Evolutionary conservation across 345 rosid species (phyloP).

Genomic region (Erysimum cheiranthoides): DNA sequence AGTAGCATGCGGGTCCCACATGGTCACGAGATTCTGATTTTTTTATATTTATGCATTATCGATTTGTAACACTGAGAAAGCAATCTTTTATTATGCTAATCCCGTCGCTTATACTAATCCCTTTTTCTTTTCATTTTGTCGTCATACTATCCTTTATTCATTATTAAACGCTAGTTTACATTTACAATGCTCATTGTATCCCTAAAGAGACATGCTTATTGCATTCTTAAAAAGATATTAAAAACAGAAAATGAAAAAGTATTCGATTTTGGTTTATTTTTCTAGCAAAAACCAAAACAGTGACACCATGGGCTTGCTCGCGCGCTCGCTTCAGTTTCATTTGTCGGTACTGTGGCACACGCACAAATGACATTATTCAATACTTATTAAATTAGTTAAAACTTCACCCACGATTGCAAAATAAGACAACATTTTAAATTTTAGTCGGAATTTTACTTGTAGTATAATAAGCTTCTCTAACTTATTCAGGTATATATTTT

Average conservation of each 20-base stretch:
- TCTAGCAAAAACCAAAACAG: slow-evolving; percentile 18
- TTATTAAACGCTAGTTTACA: background rate
- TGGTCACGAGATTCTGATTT: slow-evolving; percentile 37
- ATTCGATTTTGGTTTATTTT: slow-evolving; percentile 14
- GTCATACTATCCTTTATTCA: background rate
- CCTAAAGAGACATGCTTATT: slow-evolving; percentile 8
- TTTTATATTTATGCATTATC: slow-evolving; percentile 9
- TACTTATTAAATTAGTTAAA: background rate
- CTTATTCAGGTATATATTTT: background rate
- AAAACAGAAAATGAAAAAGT: background rate
- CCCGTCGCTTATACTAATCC: slow-evolving; percentile 4
- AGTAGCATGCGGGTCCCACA: slow-evolving; percentile 35
- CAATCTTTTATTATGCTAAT: slow-evolving; percentile 24
- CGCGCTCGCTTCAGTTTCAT: slow-evolving; percentile 14
- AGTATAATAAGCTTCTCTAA: background rate
- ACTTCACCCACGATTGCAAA: background rate
- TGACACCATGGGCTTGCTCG: slow-evolving; percentile 23
- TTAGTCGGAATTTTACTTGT: background rate
- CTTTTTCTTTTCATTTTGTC: background rate
- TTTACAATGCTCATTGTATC: background rate
- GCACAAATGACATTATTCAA: slow-evolving; percentile 11
- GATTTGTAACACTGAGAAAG: slow-evolving; percentile 6
- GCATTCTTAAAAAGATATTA: background rate
- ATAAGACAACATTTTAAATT: background rate
- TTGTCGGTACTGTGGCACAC: slow-evolving; percentile 24